Evolutionary conservation across 805 yeast species (phyloP), one percentile per base, ranked within the genome.

Genomic region (Metschnikowia gelsemii): DNA sequence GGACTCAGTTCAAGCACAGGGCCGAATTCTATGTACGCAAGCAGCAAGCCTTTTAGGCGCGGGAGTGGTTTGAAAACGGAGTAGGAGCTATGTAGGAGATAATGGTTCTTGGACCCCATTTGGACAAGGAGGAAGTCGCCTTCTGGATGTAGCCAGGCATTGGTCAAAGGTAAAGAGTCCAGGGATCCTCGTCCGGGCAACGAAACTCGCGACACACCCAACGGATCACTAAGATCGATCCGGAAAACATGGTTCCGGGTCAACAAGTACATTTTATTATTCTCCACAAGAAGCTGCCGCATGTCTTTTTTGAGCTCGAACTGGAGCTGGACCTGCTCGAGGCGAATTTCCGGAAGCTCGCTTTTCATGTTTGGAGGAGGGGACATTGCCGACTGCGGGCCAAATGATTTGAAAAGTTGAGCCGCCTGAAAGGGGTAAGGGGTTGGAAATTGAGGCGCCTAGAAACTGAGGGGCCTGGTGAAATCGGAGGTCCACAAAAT

Each of bases 1-100:
- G n/a, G n/a, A n/a, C n/a, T n/a, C n/a, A n/a, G n/a, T 19, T 40
- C 33, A 6, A 26, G 34, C 13, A 38, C 22, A 6, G 24, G 42
- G 20, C 40, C 8, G 5, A 68, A 62, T 2, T 52, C 54, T 20
- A 70, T 44, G 17, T 46, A 45, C 12, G 39, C 18, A 61, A 71
- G 57, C 52, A 64, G 60, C 11, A 69, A 40, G 5, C 76, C 76
- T 44, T 72, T 75, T 42, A 82, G 56, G 42, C 78, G 73, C 7
- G 69, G 47, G 22, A 83, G 57, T 12, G 57, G 56, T 43, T 71
- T 71, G 47, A 72, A 70, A 13, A 63, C 66, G 2, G 59, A 56
- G 8, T 76, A 60, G 3, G 61, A 59, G n/a, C 58, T 53, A 51
- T 75, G 70, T 27, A 77, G 55, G 46, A 76, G 78, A 52, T 61